A percentile compares a stretch with the other conserved stretches of the same genome.
phyloP scores from a whole-genome alignment of 2,329 filamentous ascomycete species.

The Gnomoniopsis sp. region DNA sequence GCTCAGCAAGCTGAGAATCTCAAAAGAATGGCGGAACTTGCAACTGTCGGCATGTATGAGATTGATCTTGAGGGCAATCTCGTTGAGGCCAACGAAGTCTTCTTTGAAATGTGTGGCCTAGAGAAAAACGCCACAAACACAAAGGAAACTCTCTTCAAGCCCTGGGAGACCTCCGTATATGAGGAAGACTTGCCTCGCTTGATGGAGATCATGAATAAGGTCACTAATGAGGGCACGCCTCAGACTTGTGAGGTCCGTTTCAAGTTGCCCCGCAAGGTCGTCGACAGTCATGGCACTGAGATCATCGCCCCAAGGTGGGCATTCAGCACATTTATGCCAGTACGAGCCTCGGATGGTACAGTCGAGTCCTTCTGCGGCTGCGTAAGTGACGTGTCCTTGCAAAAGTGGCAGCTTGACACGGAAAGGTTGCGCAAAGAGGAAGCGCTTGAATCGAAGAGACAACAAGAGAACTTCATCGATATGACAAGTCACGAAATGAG shows the following conservation, averaged over 20 bases:
- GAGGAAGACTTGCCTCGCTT: slow-evolving; percentile 42
- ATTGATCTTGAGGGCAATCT: slow-evolving; percentile 48
- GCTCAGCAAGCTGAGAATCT: slow-evolving; percentile 51
- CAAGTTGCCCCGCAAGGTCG: slow-evolving; percentile 42
- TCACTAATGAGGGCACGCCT: slow-evolving; percentile 38
- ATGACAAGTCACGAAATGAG: slow-evolving; percentile 72
- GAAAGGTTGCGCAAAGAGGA: slow-evolving; percentile 50
- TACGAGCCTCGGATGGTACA: slow-evolving; percentile 41
- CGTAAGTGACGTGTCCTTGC: slow-evolving; percentile 45
- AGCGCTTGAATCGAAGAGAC: slow-evolving; percentile 57
- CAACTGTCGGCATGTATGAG: slow-evolving; percentile 54
- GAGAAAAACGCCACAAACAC: slow-evolving; percentile 36
- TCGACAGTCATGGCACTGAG: slow-evolving; percentile 41
- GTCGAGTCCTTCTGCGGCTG: slow-evolving; percentile 49
- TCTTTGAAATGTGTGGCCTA: slow-evolving; percentile 51
- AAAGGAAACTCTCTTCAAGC: slow-evolving; percentile 32
- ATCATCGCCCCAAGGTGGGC: slow-evolving; percentile 46
- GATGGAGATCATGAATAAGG: slow-evolving; percentile 34
- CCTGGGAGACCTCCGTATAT: slow-evolving; percentile 42
- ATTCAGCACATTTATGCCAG: slow-evolving; percentile 48
- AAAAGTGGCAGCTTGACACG: slow-evolving; percentile 48
- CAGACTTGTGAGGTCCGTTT: slow-evolving; percentile 48
- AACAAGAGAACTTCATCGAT: slow-evolving; percentile 80
- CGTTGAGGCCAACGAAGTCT: slow-evolving; percentile 49
- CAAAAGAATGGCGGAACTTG: slow-evolving; percentile 51